Conservation (phyloP, 805 yeast genomes). For the Saturnispora dispora region DNA sequence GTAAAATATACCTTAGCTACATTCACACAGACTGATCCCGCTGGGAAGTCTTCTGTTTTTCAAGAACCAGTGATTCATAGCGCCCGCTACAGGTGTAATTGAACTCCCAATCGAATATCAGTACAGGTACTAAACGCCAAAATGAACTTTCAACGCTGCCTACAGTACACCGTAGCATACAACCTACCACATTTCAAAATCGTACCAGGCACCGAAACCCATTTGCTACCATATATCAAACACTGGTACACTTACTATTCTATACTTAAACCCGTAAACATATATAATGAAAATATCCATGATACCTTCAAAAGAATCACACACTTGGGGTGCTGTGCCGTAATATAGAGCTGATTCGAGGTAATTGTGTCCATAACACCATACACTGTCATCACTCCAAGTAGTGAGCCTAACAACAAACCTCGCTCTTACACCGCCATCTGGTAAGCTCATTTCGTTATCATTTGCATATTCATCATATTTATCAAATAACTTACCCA, state of each 20-base stretch:
- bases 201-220: slow-evolving; percentile 31
- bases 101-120: slow-evolving; percentile 40
- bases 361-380: slow-evolving; percentile 63
- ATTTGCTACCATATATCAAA: slow-evolving; percentile 40
- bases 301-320: slow-evolving; percentile 29
- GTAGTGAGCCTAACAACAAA: slow-evolving; percentile 46
- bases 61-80: slow-evolving; percentile 53
- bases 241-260: slow-evolving; percentile 36
- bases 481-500: not conserved
- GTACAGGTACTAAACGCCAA: slow-evolving; percentile 40
- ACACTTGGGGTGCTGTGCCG: slow-evolving; percentile 28
- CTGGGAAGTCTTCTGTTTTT: slow-evolving; percentile 47
- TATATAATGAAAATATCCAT: slow-evolving; percentile 60
- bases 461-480: slow-evolving; percentile 21
- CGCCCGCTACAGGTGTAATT: slow-evolving; percentile 37
- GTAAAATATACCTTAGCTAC: slow-evolving; percentile 45
- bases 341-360: slow-evolving; percentile 55
- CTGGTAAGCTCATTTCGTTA: slow-evolving; percentile 35
- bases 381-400: slow-evolving; percentile 48
- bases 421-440: slow-evolving; percentile 57
- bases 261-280: slow-evolving; percentile 34
- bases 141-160: slow-evolving; percentile 40
- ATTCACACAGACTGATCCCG: slow-evolving; percentile 42
- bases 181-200: slow-evolving; percentile 31
- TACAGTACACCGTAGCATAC: slow-evolving; percentile 37